Conservation (phyloP, 169 alveolate species). For the Amoebophrya sp. region DNA sequence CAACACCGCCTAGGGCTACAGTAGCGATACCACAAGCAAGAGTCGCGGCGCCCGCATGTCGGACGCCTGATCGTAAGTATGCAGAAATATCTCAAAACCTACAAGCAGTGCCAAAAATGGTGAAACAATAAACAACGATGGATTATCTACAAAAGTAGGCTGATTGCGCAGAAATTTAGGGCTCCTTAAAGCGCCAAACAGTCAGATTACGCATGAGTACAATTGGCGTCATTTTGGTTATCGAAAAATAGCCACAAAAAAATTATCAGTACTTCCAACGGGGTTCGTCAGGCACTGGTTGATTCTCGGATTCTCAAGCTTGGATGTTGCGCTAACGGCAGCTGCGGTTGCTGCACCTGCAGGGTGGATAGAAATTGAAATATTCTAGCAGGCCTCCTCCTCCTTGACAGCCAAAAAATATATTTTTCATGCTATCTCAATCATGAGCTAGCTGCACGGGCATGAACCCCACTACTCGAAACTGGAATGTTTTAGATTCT, state of each 20-base stretch:
- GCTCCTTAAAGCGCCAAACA: neutral
- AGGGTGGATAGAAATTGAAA: no score
- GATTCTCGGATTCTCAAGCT: neutral
- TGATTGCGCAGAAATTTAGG: neutral
- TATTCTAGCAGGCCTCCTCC: no score
- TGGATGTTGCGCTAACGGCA: neutral
- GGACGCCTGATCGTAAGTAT: neutral
- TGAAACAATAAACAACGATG: no score
- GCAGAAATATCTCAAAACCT: no score
- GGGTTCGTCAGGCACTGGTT: slow-evolving; percentile 17
- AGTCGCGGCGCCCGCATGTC: neutral
- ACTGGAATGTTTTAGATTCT: no score
- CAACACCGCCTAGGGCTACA: neutral
- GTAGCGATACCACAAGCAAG: slow-evolving; percentile 10
- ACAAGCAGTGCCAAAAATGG: no score
- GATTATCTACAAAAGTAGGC: neutral
- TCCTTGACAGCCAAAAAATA: no score
- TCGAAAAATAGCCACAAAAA: neutral
- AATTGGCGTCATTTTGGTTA: neutral
- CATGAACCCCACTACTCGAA: no score
- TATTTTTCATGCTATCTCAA: no score
- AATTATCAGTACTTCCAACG: neutral
- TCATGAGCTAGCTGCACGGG: no score
- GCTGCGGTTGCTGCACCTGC: neutral
- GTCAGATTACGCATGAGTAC: neutral